These are phyloP conservation scores for Tetradesmus lagerheimii DNA, from an alignment of 139 green algal species.

Conservation along the genomic window DNA sequence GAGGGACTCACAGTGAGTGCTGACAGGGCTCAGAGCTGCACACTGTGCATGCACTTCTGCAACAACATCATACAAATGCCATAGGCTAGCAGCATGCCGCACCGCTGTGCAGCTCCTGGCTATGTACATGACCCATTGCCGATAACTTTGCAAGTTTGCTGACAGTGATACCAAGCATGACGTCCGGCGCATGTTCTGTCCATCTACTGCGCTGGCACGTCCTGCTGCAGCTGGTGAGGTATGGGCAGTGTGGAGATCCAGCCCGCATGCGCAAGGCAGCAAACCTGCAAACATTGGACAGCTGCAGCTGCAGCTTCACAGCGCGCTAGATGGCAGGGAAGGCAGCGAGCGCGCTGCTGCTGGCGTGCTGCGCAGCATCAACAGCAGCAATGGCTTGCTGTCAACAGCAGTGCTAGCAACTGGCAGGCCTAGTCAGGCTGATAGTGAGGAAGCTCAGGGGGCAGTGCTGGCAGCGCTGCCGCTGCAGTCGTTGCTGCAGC, in stretches of 20 bases:
- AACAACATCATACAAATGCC: no score
- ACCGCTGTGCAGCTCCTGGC: no score
- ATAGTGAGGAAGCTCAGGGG: neutral
- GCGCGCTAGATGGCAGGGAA: neutral
- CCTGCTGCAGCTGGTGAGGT: neutral
- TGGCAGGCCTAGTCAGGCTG: neutral
- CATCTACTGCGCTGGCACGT: neutral
- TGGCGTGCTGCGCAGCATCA: constrained; percentile 11
- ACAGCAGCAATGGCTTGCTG: constrained; percentile 16
- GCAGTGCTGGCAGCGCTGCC: constrained; percentile 18
- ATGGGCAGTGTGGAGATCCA: constrained; percentile 26
- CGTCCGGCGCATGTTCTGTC: neutral
- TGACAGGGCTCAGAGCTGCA: no score
- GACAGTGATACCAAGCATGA: no score
- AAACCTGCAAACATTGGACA: neutral
- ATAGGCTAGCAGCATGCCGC: no score
- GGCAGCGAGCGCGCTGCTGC: neutral
- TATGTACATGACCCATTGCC: no score
- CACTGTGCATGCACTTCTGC: no score
- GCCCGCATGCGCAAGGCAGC: neutral
- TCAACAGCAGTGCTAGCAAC: neutral
- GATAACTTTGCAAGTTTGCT: no score
- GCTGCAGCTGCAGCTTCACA: constrained; percentile 25
- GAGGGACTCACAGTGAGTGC: no score
- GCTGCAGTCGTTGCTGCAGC: neutral